Percentiles rank a stretch among this genome's conserved stretches.
phyloP scores from a whole-genome alignment of 441 rosid species.

The Kokia cookei region DNA sequence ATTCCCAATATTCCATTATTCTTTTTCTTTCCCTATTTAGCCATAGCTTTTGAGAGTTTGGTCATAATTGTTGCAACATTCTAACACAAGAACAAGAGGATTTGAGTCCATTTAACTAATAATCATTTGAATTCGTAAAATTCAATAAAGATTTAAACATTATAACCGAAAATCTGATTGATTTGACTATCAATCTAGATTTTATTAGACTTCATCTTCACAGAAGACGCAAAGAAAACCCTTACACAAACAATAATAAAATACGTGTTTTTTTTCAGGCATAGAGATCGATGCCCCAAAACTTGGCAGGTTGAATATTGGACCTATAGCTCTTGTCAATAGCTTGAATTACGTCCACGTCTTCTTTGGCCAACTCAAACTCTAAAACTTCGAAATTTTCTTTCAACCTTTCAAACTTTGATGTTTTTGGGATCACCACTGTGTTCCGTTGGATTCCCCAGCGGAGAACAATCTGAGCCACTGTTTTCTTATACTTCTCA shows the following conservation, averaged over 20 bases:
- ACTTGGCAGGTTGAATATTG: constrained; percentile 63
- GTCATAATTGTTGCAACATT: too few species aligned
- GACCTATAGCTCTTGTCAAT: constrained; percentile 61
- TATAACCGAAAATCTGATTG: too few species aligned
- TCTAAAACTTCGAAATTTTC: constrained; percentile 64
- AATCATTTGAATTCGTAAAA: too few species aligned
- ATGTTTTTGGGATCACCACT: constrained; percentile 73
- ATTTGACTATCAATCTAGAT: too few species aligned
- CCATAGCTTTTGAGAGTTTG: too few species aligned
- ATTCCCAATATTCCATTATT: too few species aligned
- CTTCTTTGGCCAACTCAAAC: constrained; percentile 64
- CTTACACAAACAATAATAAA: neutral
- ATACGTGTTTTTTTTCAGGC: constrained; percentile 36
- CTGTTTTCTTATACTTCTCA: constrained; percentile 66
- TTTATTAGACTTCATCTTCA: too few species aligned
- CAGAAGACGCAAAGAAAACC: neutral
- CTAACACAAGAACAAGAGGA: too few species aligned
- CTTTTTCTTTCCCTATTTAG: too few species aligned
- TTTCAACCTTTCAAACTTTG: constrained; percentile 61
- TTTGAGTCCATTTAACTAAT: too few species aligned
- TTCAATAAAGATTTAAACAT: too few species aligned
- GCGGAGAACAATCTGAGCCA: constrained; percentile 67
- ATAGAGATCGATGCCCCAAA: constrained; percentile 84
- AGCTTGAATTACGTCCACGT: constrained; percentile 59
- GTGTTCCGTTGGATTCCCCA: constrained; percentile 90